These are phyloP conservation scores for Trichoderma cornu-damae DNA, from an alignment of 2,329 filamentous ascomycete genomes.

Conservation along the genomic window DNA sequence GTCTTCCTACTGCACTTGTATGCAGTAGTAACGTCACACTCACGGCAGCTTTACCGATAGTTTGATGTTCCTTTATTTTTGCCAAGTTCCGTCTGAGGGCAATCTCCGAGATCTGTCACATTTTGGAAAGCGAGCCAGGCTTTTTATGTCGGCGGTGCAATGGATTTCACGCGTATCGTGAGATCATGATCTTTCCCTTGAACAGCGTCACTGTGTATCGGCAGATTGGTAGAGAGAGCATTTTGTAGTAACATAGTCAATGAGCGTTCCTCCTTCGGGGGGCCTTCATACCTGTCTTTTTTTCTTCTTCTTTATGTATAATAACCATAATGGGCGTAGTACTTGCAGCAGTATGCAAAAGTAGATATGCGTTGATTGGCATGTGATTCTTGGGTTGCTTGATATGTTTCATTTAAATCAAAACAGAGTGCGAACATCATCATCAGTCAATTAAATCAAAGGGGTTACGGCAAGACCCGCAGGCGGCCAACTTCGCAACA, in stretches of 20 bases:
- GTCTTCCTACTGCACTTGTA: constrained; percentile 9
- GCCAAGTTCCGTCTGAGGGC: constrained; percentile 1
- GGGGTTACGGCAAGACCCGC: not conserved
- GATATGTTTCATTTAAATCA: not conserved
- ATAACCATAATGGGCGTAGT: not conserved
- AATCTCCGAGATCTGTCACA: not conserved
- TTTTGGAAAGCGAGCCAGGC: not conserved
- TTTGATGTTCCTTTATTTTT: constrained; percentile 9
- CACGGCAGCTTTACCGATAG: not conserved
- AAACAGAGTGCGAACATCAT: not conserved
- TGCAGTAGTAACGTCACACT: constrained; percentile 1
- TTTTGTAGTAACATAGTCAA: not conserved
- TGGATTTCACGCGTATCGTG: not conserved
- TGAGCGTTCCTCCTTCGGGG: not conserved
- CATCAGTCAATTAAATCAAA: not conserved
- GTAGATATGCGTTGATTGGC: not conserved
- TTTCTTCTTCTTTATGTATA: not conserved
- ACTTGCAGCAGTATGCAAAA: not conserved
- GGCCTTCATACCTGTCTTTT: too few species aligned
- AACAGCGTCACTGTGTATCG: constrained; percentile 7
- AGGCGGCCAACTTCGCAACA: not conserved
- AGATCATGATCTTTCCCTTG: constrained; percentile 1
- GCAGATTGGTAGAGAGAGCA: not conserved
- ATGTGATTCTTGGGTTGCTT: too few species aligned
- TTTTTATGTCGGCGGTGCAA: constrained; percentile 6